Evolutionary conservation across 805 yeast genomes (phyloP).

Genomic region (Starmerella khaoyaiensis): DNA sequence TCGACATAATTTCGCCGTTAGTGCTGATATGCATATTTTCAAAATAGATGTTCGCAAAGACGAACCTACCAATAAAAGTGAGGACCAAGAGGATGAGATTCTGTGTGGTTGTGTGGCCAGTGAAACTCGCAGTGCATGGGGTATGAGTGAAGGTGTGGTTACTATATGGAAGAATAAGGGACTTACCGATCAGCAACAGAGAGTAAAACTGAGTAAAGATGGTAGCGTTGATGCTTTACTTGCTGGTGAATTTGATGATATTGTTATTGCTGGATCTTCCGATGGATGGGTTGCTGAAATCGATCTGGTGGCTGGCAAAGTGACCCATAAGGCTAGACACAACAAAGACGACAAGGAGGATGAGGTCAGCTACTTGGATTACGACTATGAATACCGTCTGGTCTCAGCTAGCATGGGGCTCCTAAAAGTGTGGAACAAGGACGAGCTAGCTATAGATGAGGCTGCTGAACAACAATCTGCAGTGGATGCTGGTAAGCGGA

Average conservation of each 20-base stretch:
- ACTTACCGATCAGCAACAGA: conserved; percentile 55
- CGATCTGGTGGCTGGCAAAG: conserved; percentile 49
- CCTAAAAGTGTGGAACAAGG: conserved; percentile 57
- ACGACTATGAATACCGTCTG: conserved; percentile 68
- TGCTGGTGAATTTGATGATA: conserved; percentile 34
- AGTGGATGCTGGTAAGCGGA: conserved; percentile 9
- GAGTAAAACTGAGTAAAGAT: conserved; percentile 51
- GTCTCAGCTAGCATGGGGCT: conserved; percentile 75
- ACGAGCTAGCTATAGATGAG: conserved; percentile 14
- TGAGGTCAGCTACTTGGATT: conserved; percentile 63
- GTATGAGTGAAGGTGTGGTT: conserved; percentile 82
- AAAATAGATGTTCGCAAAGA: conserved; percentile 70
- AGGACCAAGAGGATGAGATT: conserved; percentile 91
- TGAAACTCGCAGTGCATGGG: conserved; percentile 57
- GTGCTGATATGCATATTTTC: conserved; percentile 72
- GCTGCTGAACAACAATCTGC: conserved; percentile 4
- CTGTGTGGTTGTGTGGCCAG: conserved; percentile 54
- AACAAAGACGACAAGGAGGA: conserved; percentile 38
- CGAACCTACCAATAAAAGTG: conserved; percentile 44
- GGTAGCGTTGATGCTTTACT: conserved; percentile 62
- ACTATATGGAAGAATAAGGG: conserved; percentile 71
- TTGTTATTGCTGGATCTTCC: conserved; percentile 43
- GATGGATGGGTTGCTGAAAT: conserved; percentile 62
- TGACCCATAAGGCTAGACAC: conserved; percentile 55
- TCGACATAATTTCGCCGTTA: conserved; percentile 62